phyloP scores from a whole-genome alignment of 345 rosid genomes.

The Salix dunnii region DNA sequence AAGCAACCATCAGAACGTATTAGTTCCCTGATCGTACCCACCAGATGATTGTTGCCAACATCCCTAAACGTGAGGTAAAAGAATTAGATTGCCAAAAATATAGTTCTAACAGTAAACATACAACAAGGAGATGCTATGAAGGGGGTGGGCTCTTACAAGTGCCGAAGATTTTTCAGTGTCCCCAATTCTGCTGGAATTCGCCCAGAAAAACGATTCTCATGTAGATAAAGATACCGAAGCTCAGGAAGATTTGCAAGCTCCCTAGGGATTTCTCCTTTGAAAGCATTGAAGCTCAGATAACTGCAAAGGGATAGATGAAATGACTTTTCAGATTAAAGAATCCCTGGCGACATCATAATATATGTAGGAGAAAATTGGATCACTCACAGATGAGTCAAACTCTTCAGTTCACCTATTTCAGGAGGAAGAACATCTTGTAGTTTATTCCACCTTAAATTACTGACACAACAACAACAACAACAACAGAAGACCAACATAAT shows the following conservation, averaged over 20 bases:
- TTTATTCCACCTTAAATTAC: slow-evolving; percentile 93
- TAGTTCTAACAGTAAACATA: not conserved
- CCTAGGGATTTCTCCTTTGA: slow-evolving; percentile 88
- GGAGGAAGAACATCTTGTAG: slow-evolving; percentile 89
- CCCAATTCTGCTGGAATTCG: slow-evolving; percentile 83
- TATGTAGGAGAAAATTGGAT: not conserved
- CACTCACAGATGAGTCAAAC: slow-evolving; percentile 82
- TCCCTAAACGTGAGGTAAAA: slow-evolving; percentile 44
- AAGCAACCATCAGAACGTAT: slow-evolving; percentile 88
- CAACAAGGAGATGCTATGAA: not conserved
- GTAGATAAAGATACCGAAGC: slow-evolving; percentile 87
- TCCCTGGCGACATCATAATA: not conserved
- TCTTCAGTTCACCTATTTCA: slow-evolving; percentile 86
- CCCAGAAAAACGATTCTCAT: slow-evolving; percentile 85
- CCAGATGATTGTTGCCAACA: slow-evolving; percentile 91
- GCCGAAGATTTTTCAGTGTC: slow-evolving; percentile 55
- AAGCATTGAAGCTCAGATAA: slow-evolving; percentile 86
- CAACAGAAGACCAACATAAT: slow-evolving; percentile 3
- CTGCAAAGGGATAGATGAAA: slow-evolving; percentile 33
- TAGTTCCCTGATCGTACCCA: slow-evolving; percentile 88
- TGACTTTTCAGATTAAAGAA: not conserved
- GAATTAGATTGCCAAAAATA: not conserved
- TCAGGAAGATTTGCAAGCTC: slow-evolving; percentile 84
- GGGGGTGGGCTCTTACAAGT: slow-evolving; percentile 8
- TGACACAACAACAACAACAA: slow-evolving; percentile 14